Percentiles rank a stretch among this genome's conserved stretches.
phyloP scores from a whole-genome alignment of 2,329 filamentous ascomycete species.

The Fusarium devonianum region DNA sequence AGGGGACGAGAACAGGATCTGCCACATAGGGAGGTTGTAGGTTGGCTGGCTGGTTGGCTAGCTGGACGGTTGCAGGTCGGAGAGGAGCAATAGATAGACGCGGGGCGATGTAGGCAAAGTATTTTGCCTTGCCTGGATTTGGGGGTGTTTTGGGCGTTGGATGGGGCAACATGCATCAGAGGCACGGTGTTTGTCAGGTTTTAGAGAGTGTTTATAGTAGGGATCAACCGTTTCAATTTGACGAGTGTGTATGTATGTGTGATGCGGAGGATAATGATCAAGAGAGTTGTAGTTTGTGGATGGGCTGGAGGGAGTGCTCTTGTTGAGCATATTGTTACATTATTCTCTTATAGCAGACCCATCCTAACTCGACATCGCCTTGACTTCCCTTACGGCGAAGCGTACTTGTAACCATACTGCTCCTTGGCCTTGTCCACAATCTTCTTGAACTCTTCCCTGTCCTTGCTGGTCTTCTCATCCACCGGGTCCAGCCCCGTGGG shows the following conservation, averaged over 20 bases:
- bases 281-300: not conserved
- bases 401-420: conserved; percentile 57
- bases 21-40: conserved; percentile 11
- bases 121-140: conserved; percentile 28
- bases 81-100: conserved; percentile 27
- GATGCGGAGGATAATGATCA: too few relatives aligned
- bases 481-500: conserved; percentile 30
- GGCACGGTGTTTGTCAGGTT: conserved; percentile 39
- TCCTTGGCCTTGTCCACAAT: conserved; percentile 52
- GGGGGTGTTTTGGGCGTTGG: conserved; percentile 42
- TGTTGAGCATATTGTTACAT: not conserved
- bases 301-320: too few relatives aligned
- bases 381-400: conserved; percentile 46
- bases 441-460: conserved; percentile 40
- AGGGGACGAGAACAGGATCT: conserved; percentile 4
- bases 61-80: conserved; percentile 7
- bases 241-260: not conserved
- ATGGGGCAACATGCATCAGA: conserved; percentile 41
- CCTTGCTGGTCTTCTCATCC: conserved; percentile 29
- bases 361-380: too few relatives aligned
- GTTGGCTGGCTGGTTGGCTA: conserved; percentile 13
- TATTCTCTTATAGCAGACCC: too few relatives aligned
- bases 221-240: conserved; percentile 14
- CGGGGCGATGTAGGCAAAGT: conserved; percentile 11
- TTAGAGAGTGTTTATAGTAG: conserved; percentile 19